Evolutionary conservation across 2,329 filamentous ascomycete genomes (phyloP).

Genomic region (Chaetomiaceae sp.): DNA sequence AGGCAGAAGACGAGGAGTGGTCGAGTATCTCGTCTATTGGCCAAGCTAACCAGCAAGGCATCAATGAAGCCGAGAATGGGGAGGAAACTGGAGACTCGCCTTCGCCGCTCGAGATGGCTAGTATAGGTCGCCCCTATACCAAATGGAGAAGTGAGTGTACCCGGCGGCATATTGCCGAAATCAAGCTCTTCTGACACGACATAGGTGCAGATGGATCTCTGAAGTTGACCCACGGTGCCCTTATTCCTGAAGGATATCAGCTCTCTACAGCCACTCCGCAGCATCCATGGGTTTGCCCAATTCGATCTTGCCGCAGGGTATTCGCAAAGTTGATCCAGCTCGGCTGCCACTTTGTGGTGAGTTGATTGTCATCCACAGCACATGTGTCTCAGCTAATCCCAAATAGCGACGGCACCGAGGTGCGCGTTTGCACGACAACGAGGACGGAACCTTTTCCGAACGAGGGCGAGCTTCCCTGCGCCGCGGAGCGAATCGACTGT

Average conservation of each 20-base stretch:
- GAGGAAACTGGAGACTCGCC: background rate
- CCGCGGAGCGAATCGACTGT: background rate
- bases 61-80: background rate
- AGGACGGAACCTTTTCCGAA: constrained; percentile 30
- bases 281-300: constrained; percentile 25
- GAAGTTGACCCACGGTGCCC: constrained; percentile 4
- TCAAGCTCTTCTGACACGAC: background rate
- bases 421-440: constrained; percentile 28
- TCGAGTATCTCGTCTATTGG: background rate
- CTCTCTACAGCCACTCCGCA: constrained; percentile 5
- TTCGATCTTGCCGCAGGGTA: constrained; percentile 23
- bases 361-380: background rate
- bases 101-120: background rate
- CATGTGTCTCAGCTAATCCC: background rate
- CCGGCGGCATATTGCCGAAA: background rate
- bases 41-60: background rate
- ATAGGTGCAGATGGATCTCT: background rate
- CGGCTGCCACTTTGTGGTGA: constrained; percentile 25
- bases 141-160: constrained; percentile 5
- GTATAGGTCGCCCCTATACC: constrained; percentile 10
- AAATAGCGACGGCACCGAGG: constrained; percentile 21
- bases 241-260: constrained; percentile 22
- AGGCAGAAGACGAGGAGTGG: background rate
- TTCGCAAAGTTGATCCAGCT: constrained; percentile 11
- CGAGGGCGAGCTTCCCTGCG: constrained; percentile 14